Evolutionary conservation across 768 basidiomycete species (phyloP).

Genomic region (Leccinum sublutescens): DNA sequence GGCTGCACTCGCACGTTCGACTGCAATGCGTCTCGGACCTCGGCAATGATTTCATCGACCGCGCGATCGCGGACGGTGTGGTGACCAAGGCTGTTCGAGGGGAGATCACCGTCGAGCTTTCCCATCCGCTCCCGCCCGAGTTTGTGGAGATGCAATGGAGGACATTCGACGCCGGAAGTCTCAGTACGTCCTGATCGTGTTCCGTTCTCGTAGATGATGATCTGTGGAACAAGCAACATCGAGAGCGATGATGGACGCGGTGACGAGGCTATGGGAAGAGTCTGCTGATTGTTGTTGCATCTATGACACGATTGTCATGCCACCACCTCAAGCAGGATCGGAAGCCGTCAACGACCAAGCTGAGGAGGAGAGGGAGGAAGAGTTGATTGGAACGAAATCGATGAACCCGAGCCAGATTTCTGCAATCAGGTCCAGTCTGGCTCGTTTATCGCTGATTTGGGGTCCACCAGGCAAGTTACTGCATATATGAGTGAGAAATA

Average conservation of each 20-base stretch:
- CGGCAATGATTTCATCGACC: slow-evolving; percentile 46
- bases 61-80: slow-evolving; percentile 55
- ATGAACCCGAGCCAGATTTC: slow-evolving; percentile 56
- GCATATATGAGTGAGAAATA: not conserved
- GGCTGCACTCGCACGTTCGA: slow-evolving; percentile 67
- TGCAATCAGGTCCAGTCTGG: slow-evolving; percentile 47
- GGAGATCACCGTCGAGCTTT: slow-evolving; percentile 51
- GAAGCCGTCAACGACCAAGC: not conserved
- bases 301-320: slow-evolving; percentile 43
- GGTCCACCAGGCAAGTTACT: slow-evolving; percentile 55
- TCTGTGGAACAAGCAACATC: slow-evolving; percentile 47
- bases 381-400: slow-evolving; percentile 11
- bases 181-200: slow-evolving; percentile 38
- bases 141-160: slow-evolving; percentile 60
- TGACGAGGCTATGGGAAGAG: slow-evolving; percentile 46
- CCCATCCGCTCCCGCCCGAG: slow-evolving; percentile 62
- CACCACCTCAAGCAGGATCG: slow-evolving; percentile 22
- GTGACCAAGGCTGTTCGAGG: slow-evolving; percentile 53
- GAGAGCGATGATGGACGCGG: slow-evolving; percentile 64
- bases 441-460: slow-evolving; percentile 59
- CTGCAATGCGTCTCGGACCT: slow-evolving; percentile 57
- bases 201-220: not conserved
- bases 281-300: slow-evolving; percentile 47
- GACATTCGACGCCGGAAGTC: slow-evolving; percentile 60
- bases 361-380: slow-evolving; percentile 6